Evolutionary conservation across 345 rosid species (phyloP), one percentile per base, ranked within the genome.

Genomic region (Gossypium ekmanianum): DNA sequence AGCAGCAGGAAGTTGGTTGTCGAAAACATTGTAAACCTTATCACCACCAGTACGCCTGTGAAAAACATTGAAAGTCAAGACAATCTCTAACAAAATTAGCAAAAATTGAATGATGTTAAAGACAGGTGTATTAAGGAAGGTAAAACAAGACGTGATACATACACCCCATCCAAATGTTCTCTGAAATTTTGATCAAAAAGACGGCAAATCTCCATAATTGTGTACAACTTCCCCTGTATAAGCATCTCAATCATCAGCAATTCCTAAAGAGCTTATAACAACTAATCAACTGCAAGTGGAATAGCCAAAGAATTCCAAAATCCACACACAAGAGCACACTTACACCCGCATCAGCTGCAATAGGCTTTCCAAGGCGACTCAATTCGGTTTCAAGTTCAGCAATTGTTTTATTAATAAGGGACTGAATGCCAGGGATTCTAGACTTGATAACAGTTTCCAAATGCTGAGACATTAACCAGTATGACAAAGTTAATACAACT

Each of bases 321-420:
- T 51, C 29, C 61, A 55, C 29, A 56, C 3, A 44, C 20, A 11
- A 14, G 66, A 73, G 67, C 62, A 75, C 27, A 74, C 90, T 85
- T 89, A 96, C 99, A 68, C 99, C 99, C 48, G 99, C 97, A 89
- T 96, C 99, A 70, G 97, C 88, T 81, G 98, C 97, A 77, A 96
- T 87, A 77, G 99, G 99, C 89, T 88, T 96, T 81, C 22, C 22
- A 22, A 22, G 22, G 22, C 22, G 22, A 22, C 22, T 22, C 22
- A 22, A 22, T 22, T 22, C 22, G 22, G 22, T 22, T 22, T 22
- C 22, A 22, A 22, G 22, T 22, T 22, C 22, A 22, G 22, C 22
- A 22, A 22, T 22, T 22, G 22, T 22, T 22, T 22, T 22, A 22
- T 22, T 22, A 22, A 22, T 22, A 22, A 22, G 22, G 22, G 22